phyloP scores from a whole-genome alignment of 805 yeast genomes.

The Nakazawaea pomicola region DNA sequence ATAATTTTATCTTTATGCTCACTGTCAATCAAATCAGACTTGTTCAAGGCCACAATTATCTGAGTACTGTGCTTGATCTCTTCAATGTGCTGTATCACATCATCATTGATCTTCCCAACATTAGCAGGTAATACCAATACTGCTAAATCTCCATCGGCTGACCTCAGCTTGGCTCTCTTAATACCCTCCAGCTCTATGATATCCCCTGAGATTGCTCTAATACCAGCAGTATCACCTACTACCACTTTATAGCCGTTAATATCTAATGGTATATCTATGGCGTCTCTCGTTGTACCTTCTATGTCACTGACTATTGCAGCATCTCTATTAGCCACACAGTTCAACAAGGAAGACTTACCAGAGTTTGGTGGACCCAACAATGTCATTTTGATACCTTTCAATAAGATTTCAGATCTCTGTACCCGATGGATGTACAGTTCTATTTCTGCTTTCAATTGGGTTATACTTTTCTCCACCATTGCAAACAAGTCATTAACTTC shows the following conservation, averaged over 20 bases:
- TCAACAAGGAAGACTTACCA: constrained; percentile 86
- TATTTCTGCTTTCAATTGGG: constrained; percentile 40
- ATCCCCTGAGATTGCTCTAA: constrained; percentile 51
- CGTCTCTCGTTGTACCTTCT: constrained; percentile 93
- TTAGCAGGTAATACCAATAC: constrained; percentile 58
- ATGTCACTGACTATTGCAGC: constrained; percentile 87
- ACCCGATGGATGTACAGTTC: constrained; percentile 38
- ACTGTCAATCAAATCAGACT: constrained; percentile 43
- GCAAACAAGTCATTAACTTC: constrained; percentile 51
- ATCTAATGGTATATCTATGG: constrained; percentile 76
- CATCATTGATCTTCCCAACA: constrained; percentile 25
- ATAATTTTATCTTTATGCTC: constrained; percentile 16
- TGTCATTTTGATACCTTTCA: constrained; percentile 68
- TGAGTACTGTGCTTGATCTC: constrained; percentile 23
- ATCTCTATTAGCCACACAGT: constrained; percentile 69
- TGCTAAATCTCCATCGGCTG: constrained; percentile 60
- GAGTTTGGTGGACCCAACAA: constrained; percentile 93
- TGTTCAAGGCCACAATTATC: constrained; percentile 50
- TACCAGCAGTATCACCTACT: constrained; percentile 91
- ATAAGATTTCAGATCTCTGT: constrained; percentile 54
- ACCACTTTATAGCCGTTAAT: constrained; percentile 80
- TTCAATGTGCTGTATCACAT: constrained; percentile 34
- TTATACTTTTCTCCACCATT: constrained; percentile 41
- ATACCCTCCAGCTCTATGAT: constrained; percentile 78
- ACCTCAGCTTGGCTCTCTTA: constrained; percentile 59